phyloP scores from a whole-genome alignment of 1,139 yeast genomes.

The Kluyveromyces marxianus region DNA sequence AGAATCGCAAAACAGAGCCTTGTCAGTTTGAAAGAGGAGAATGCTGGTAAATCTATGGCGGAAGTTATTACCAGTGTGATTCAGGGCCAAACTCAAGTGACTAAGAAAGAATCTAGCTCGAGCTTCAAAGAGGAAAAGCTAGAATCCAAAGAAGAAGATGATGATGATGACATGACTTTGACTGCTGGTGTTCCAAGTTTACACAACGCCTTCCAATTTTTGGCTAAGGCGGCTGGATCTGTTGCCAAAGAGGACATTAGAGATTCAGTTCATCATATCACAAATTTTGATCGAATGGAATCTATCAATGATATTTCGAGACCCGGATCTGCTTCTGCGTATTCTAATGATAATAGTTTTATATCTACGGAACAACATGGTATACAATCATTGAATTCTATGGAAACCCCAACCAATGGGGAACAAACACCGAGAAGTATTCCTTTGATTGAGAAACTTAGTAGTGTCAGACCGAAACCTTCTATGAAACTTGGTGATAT shows the following conservation, averaged over 20 bases:
- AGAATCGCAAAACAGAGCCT: conserved; percentile 6
- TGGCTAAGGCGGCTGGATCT: conserved; percentile 68
- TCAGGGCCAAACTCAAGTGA: conserved; percentile 3
- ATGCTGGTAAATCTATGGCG: conserved; percentile 5
- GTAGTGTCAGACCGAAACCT: conserved; percentile 48
- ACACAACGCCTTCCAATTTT: conserved; percentile 60
- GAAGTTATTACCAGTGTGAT: conserved; percentile 7
- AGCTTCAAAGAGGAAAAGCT: background rate
- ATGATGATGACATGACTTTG: conserved; percentile 44
- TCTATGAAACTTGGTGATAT: conserved; percentile 47
- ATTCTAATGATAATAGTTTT: background rate
- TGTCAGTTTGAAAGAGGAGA: background rate
- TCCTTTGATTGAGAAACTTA: conserved; percentile 44
- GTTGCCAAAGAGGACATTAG: conserved; percentile 61
- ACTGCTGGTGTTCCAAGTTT: conserved; percentile 31
- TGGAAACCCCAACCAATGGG: conserved; percentile 12
- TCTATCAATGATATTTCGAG: background rate
- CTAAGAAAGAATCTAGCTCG: background rate
- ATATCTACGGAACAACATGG: background rate
- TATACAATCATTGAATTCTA: no score
- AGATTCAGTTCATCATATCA: conserved; percentile 59
- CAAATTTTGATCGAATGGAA: conserved; percentile 20
- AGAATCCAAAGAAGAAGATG: conserved; percentile 28
- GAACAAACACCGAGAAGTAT: conserved; percentile 22
- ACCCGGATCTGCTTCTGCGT: background rate